A percentile compares a stretch with the other conserved stretches of the same genome.
Conservation (phyloP, 2,329 filamentous ascomycete genomes). For the Cercospora sp. region DNA sequence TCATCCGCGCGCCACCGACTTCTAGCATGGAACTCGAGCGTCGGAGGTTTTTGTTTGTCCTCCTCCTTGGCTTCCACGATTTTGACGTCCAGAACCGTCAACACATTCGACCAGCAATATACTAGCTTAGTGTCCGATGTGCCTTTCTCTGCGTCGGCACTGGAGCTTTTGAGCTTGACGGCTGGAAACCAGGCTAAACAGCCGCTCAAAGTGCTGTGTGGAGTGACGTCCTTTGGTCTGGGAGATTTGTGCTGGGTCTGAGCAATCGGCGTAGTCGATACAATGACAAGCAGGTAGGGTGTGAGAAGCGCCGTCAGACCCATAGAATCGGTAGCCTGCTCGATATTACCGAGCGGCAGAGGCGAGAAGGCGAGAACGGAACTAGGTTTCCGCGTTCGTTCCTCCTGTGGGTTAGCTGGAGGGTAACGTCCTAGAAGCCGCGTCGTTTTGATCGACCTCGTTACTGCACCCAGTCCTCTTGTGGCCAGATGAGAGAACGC, state of each 20-base stretch:
- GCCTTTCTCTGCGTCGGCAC: constrained; percentile 56
- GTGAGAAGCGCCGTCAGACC: constrained; percentile 94
- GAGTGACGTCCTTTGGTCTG: constrained; percentile 83
- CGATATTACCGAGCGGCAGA: constrained; percentile 89
- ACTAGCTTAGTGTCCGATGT: constrained; percentile 83
- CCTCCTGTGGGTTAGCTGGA: constrained; percentile 60
- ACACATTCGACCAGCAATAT: constrained; percentile 98
- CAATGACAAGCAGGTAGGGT: constrained; percentile 91
- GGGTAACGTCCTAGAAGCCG: constrained; percentile 91
- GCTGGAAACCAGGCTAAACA: constrained; percentile 97
- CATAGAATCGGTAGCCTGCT: constrained; percentile 81
- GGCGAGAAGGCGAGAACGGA: constrained; percentile 91
- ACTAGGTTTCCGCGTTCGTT: constrained; percentile 80
- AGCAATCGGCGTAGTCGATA: constrained; percentile 93
- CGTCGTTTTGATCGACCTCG: constrained; percentile 81
- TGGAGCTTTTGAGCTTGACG: constrained; percentile 77
- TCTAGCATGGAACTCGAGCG: constrained; percentile 75
- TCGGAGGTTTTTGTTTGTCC: constrained; percentile 74
- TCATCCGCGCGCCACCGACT: constrained; percentile 93
- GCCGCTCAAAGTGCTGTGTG: constrained; percentile 88
- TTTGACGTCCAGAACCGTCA: constrained; percentile 87
- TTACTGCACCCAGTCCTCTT: constrained; percentile 81
- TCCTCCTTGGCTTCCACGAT: constrained; percentile 59
- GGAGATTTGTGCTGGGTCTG: constrained; percentile 95
- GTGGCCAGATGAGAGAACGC: constrained; percentile 96